Evolutionary conservation across 1,139 yeast species (phyloP), one percentile per base, ranked within the genome.

Genomic region (Geotrichum aggregatum): DNA sequence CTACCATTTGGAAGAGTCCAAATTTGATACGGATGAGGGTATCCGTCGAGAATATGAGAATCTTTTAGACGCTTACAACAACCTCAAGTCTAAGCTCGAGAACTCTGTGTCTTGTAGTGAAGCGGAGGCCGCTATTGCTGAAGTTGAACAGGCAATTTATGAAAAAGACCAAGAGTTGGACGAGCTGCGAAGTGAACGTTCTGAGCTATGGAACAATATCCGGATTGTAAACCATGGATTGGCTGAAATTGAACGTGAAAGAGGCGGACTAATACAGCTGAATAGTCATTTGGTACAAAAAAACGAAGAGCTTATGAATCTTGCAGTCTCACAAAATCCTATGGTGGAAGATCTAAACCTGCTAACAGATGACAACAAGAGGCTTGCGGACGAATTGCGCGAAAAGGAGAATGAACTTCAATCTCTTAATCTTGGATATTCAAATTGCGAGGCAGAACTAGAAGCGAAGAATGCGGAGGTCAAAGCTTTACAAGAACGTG

Each of bases 161-260:
- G 58, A 46, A 49, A 39, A 47, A 33, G 56, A 54, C 11, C 46
- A 38, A 11, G 52, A 54, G 41, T 28, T 52, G 7, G 40, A 10
- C 8, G 45, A 44, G 7, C 49, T 48, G 1, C 40, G 44, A 19
- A 38, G 40, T n/a, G 50, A 46, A 33, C 30, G 31, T 13, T 40
- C 47, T 3, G 50, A 46, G 31, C 41, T 50, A 14, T 44, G 50
- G 50, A 40, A 48, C 8, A 44, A 49, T 44, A 41, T 52, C n/a
- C 33, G 47, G 16, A 19, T 33, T n/a, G 47, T 52, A 11, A 45
- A 47, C 33, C 46, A 52, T 21, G 54, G 48, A 11, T 41, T 52
- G 19, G 38, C 38, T 6, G 49, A 44, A 10, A 45, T 49, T 31
- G 54, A 52, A 16, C 24, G 40, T 3, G 54, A 51, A 47, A 28